Evolutionary conservation across 2,329 filamentous ascomycete genomes (phyloP).

Genomic region (Ophiostoma angusticollis): DNA sequence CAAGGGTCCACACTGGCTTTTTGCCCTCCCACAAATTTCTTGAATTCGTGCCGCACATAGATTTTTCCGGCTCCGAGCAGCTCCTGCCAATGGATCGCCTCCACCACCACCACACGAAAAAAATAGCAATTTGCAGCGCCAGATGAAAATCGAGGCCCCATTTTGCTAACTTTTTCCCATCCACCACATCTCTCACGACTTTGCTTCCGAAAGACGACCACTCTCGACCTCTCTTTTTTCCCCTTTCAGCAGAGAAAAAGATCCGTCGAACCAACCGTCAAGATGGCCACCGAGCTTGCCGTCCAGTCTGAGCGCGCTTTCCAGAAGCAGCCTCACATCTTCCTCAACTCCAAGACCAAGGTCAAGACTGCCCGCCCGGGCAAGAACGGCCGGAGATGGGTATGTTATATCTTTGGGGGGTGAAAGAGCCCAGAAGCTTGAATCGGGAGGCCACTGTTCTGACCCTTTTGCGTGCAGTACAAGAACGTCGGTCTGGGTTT

Average conservation of each 20-base stretch:
- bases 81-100: slow-evolving; percentile 1
- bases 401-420: slow-evolving; percentile 7
- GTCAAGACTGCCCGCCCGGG: slow-evolving; percentile 71
- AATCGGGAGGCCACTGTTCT: background rate
- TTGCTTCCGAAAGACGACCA: no score
- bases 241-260: no score
- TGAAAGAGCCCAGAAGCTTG: background rate
- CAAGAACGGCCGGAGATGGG: slow-evolving; percentile 77
- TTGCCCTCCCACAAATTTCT: slow-evolving; percentile 15
- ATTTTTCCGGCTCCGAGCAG: slow-evolving; percentile 8
- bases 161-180: no score
- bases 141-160: slow-evolving; percentile 10
- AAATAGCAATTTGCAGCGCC: slow-evolving; percentile 6
- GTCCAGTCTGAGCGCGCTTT: slow-evolving; percentile 99
- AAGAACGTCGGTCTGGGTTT: slow-evolving; percentile 99
- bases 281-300: slow-evolving; percentile 96
- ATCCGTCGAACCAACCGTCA: slow-evolving; percentile 14
- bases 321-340: slow-evolving; percentile 99
- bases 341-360: slow-evolving; percentile 94
- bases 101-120: slow-evolving; percentile 15
- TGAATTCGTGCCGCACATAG: slow-evolving; percentile 3
- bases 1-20: background rate
- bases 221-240: slow-evolving; percentile 5
- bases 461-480: slow-evolving; percentile 41
- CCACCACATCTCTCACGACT: no score